Evolutionary conservation across 2,329 filamentous ascomycete species (phyloP).

Genomic region (Colletotrichum orchidophilum): DNA sequence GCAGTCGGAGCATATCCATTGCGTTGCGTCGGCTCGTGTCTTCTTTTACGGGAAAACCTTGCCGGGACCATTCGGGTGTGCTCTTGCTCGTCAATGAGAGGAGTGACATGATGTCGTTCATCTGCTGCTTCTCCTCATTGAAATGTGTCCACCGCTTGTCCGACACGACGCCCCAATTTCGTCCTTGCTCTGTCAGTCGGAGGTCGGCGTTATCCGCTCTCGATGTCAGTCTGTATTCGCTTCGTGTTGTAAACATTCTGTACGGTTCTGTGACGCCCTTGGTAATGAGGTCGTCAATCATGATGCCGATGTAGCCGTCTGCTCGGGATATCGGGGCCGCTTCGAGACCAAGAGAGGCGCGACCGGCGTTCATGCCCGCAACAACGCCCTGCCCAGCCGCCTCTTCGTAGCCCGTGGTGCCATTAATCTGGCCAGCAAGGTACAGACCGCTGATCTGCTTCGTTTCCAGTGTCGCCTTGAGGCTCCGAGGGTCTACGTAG

Average conservation of each 20-base stretch:
- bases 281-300: constrained; percentile 97
- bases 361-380: constrained; percentile 92
- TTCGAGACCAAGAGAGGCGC: constrained; percentile 73
- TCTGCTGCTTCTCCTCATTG: constrained; percentile 70
- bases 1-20: constrained; percentile 80
- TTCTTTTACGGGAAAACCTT: constrained; percentile 74
- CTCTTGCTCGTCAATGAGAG: constrained; percentile 68
- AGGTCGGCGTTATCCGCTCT: constrained; percentile 94
- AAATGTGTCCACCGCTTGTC: constrained; percentile 81
- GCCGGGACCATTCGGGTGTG: constrained; percentile 72
- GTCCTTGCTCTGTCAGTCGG: constrained; percentile 82
- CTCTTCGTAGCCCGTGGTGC: constrained; percentile 98
- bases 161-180: constrained; percentile 79
- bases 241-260: constrained; percentile 96
- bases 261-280: constrained; percentile 98
- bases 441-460: constrained; percentile 90
- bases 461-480: constrained; percentile 91
- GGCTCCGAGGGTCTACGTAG: constrained; percentile 91
- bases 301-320: constrained; percentile 96
- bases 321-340: constrained; percentile 78
- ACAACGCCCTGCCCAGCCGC: constrained; percentile 93
- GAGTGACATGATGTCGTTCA: constrained; percentile 70
- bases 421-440: constrained; percentile 96
- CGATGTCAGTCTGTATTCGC: constrained; percentile 92
- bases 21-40: constrained; percentile 76